These are phyloP conservation scores for Collybiopsis luxurians DNA, from an alignment of 768 basidiomycete species.

Conservation along the genomic window DNA sequence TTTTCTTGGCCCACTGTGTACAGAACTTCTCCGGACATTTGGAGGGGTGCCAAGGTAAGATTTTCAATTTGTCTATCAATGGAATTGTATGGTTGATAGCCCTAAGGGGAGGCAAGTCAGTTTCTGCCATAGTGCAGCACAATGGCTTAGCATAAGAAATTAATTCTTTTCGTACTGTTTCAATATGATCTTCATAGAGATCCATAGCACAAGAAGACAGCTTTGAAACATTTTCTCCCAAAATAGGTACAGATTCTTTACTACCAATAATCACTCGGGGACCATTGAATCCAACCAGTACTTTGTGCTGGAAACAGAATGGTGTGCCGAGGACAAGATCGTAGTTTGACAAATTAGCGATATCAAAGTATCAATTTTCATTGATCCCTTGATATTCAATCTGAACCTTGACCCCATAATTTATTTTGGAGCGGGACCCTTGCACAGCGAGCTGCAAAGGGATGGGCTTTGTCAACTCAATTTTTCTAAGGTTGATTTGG, in stretches of 20 bases:
- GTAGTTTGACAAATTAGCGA: slow-evolving; percentile 35
- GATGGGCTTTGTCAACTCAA: slow-evolving; percentile 19
- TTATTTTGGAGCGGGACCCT: slow-evolving; percentile 26
- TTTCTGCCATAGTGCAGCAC: slow-evolving; percentile 3
- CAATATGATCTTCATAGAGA: slow-evolving; percentile 8
- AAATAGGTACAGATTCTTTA: slow-evolving; percentile 10
- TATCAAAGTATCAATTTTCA: slow-evolving; percentile 25
- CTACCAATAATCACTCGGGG: slow-evolving; percentile 15
- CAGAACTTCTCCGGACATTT: slow-evolving; percentile 22
- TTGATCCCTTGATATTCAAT: slow-evolving; percentile 14
- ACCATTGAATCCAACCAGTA: slow-evolving; percentile 26
- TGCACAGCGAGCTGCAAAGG: slow-evolving; percentile 24
- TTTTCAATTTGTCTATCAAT: slow-evolving; percentile 19
- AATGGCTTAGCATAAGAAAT: slow-evolving; percentile 13
- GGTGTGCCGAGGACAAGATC: slow-evolving; percentile 36
- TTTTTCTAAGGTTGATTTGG: slow-evolving; percentile 13
- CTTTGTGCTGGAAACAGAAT: slow-evolving; percentile 29
- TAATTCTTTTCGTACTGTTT: slow-evolving; percentile 9
- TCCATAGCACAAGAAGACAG: slow-evolving; percentile 12
- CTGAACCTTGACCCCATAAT: slow-evolving; percentile 8
- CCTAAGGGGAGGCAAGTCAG: slow-evolving; percentile 22
- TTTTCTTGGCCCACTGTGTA: slow-evolving; percentile 19
- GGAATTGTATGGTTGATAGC: slow-evolving; percentile 28
- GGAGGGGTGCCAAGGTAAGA: slow-evolving; percentile 16
- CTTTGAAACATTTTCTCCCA: slow-evolving; percentile 11